Conservation (phyloP, 2,329 filamentous ascomycete species). For the Alternaria triticina region DNA sequence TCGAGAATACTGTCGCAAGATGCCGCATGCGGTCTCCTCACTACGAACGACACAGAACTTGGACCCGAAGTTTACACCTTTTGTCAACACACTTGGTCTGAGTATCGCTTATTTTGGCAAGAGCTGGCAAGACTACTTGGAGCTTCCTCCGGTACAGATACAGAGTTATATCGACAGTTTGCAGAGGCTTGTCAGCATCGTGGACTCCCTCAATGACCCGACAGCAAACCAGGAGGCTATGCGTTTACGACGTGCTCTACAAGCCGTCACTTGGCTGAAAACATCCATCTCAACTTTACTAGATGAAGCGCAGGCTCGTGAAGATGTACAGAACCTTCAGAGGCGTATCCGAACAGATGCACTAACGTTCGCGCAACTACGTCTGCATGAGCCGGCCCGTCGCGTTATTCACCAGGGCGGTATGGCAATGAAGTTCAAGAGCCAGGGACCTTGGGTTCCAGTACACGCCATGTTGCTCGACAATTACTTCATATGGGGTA, state of each 20-base stretch:
- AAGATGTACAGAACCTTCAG: slow-evolving; percentile 33
- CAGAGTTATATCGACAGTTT: slow-evolving; percentile 27
- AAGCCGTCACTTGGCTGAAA: slow-evolving; percentile 21
- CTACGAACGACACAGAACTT: slow-evolving; percentile 26
- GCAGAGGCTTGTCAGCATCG: slow-evolving; percentile 16
- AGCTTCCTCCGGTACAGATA: slow-evolving; percentile 31
- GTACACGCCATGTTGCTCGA: slow-evolving; percentile 39
- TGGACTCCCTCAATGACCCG: background rate
- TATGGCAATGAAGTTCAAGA: slow-evolving; percentile 38
- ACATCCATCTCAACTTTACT: slow-evolving; percentile 14
- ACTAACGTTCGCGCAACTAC: slow-evolving; percentile 20
- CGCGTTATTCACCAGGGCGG: slow-evolving; percentile 29
- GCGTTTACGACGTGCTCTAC: slow-evolving; percentile 19
- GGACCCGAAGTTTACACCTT: slow-evolving; percentile 33
- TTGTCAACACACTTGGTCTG: slow-evolving; percentile 35
- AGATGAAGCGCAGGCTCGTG: slow-evolving; percentile 22
- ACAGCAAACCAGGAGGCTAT: slow-evolving; percentile 9
- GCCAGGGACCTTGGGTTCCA: slow-evolving; percentile 38
- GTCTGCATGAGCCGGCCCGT: slow-evolving; percentile 21
- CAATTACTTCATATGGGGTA: slow-evolving; percentile 41
- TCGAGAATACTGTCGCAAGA: slow-evolving; percentile 29
- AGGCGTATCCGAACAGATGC: slow-evolving; percentile 31
- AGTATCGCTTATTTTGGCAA: slow-evolving; percentile 31
- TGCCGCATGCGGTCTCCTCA: slow-evolving; percentile 34
- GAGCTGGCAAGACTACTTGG: slow-evolving; percentile 38